Evolutionary conservation across 805 yeast genomes (phyloP).

Genomic region (Kodamaea kakaduensis): DNA sequence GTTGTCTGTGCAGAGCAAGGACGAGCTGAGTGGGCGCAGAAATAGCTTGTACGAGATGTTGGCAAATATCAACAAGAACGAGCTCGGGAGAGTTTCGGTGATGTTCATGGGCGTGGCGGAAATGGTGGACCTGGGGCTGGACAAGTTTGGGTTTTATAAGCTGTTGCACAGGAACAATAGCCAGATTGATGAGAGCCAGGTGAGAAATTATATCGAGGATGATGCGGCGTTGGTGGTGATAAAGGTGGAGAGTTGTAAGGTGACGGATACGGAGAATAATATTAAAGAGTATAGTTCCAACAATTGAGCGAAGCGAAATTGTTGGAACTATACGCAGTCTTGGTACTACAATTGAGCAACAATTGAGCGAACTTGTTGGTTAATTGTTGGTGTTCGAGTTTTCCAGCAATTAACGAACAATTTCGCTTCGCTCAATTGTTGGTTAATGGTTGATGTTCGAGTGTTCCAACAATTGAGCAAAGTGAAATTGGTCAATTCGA

Average conservation of each 20-base stretch:
- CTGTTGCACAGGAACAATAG: conserved; percentile 56
- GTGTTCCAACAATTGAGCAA: too few relatives aligned
- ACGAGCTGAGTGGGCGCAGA: conserved; percentile 13
- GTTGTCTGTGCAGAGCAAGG: conserved; percentile 54
- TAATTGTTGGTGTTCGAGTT: too few relatives aligned
- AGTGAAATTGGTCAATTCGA: too few relatives aligned
- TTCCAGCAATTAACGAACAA: too few relatives aligned
- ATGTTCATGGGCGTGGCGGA: conserved; percentile 73
- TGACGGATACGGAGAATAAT: conserved; percentile 74
- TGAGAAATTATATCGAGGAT: conserved; percentile 47
- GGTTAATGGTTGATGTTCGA: too few relatives aligned
- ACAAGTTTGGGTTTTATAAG: conserved; percentile 57
- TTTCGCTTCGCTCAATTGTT: too few relatives aligned
- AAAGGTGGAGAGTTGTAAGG: conserved; percentile 62
- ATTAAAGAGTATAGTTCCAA: conserved; percentile 30
- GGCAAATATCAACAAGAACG: conserved; percentile 73
- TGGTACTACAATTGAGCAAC: too few relatives aligned
- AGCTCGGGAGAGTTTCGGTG: conserved; percentile 74
- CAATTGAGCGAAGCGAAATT: not conserved
- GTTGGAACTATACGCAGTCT: not conserved
- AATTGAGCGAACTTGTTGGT: too few relatives aligned
- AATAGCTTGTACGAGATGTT: conserved; percentile 45
- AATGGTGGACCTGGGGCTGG: conserved; percentile 36
- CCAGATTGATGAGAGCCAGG: conserved; percentile 68
- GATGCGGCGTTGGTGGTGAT: conserved; percentile 61